These are phyloP conservation scores for Clarkia xantiana DNA, from an alignment of 345 rosid genomes.

Conservation along the genomic window DNA sequence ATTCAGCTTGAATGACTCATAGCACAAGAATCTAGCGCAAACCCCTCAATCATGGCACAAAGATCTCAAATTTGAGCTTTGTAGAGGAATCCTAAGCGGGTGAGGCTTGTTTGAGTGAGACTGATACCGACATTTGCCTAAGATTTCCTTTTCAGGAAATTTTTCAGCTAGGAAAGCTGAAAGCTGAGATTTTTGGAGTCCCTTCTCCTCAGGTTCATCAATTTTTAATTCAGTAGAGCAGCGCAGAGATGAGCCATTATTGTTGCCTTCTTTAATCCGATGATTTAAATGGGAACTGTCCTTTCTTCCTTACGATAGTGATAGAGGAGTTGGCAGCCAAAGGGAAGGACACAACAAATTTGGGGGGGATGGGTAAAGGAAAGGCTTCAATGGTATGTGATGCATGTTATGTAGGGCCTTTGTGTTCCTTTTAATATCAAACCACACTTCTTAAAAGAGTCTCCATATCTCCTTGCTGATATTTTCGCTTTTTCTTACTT, in stretches of 20 bases:
- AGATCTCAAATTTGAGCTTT: conserved; percentile 1
- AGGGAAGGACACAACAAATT: background rate
- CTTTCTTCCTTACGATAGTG: background rate
- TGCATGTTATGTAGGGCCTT: conserved; percentile 8
- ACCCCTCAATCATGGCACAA: conserved; percentile 3
- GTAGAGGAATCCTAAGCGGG: background rate
- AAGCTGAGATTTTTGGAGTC: conserved; percentile 2
- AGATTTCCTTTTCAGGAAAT: conserved; percentile 1
- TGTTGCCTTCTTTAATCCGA: background rate
- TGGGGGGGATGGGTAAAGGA: conserved; percentile 7
- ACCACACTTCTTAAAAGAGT: too few species aligned
- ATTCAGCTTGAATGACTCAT: background rate
- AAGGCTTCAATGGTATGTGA: background rate
- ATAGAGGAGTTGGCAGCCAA: background rate
- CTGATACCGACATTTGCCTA: conserved; percentile 3
- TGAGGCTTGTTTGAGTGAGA: background rate
- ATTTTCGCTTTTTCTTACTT: too few species aligned
- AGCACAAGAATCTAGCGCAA: background rate
- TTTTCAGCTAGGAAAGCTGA: conserved; percentile 5
- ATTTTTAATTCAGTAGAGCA: background rate
- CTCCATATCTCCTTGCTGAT: too few species aligned
- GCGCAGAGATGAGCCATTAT: background rate
- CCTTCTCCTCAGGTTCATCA: background rate
- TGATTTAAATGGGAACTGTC: conserved; percentile 3
- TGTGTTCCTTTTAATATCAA: background rate